A percentile compares a stretch with the other conserved stretches of the same genome.
Conservation (phyloP, 2,329 filamentous ascomycete species). For the Dendrostoma leiphaemia region DNA sequence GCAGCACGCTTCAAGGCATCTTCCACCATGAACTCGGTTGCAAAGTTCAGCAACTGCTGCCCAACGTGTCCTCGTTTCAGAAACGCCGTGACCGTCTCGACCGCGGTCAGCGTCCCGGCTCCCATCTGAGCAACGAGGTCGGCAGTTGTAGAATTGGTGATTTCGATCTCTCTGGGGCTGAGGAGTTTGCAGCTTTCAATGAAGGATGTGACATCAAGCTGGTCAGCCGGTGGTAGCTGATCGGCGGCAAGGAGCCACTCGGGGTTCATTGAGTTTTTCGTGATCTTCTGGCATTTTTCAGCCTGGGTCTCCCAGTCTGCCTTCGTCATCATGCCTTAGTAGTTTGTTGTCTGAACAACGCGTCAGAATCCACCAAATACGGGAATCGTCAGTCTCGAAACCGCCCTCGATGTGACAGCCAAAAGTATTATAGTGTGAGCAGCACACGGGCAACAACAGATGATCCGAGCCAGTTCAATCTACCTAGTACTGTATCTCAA, state of each 20-base stretch:
- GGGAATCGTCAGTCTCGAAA: no score
- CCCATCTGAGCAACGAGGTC: neutral
- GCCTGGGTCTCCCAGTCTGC: neutral
- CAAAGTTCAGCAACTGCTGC: neutral
- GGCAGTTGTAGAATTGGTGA: neutral
- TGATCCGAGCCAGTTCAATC: no score
- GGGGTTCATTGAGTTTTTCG: neutral
- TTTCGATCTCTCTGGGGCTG: neutral
- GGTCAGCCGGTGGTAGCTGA: neutral
- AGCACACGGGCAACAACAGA: no score
- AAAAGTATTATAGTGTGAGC: no score
- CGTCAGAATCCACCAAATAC: no score
- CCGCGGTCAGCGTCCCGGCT: neutral
- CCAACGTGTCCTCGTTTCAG: neutral
- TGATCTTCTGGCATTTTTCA: slow-evolving; percentile 10
- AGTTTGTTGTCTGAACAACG: no score
- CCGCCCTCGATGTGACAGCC: no score
- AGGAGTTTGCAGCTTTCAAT: neutral
- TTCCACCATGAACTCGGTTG: neutral
- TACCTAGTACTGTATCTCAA: no score
- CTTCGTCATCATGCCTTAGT: neutral
- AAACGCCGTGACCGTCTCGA: neutral
- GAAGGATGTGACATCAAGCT: neutral
- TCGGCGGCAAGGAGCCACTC: neutral
- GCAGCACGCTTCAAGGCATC: neutral